A percentile compares a stretch with the other conserved stretches of the same genome.
Evolutionary conservation across 768 basidiomycete genomes (phyloP).

Genomic region (Leccinum truebloodii): DNA sequence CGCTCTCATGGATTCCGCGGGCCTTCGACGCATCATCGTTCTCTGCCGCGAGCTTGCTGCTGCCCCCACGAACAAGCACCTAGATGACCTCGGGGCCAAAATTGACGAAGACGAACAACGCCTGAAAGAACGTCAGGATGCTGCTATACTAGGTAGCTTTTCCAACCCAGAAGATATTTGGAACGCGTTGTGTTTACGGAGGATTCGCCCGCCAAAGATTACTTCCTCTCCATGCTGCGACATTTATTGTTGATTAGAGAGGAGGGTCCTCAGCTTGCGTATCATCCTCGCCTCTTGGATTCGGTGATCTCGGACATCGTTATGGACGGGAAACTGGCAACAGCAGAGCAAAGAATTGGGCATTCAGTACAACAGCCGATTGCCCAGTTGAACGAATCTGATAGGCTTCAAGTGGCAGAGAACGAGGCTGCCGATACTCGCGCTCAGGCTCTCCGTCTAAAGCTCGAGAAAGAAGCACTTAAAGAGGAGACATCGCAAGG

Average conservation of each 20-base stretch:
- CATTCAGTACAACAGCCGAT: conserved; percentile 89
- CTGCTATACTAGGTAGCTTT: conserved; percentile 74
- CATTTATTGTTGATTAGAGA: conserved; percentile 89
- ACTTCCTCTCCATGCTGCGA: conserved; percentile 93
- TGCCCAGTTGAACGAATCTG: conserved; percentile 87
- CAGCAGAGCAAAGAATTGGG: conserved; percentile 83
- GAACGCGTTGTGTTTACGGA: conserved; percentile 74
- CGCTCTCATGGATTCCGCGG: conserved; percentile 86
- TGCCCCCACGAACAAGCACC: conserved; percentile 61
- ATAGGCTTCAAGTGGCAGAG: conserved; percentile 73
- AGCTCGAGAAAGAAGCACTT: conserved; percentile 79
- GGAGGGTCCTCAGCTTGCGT: conserved; percentile 79
- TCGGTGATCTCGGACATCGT: conserved; percentile 88
- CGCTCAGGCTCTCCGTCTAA: conserved; percentile 59
- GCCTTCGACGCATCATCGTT: conserved; percentile 72
- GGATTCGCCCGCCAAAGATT: conserved; percentile 75
- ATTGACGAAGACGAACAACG: conserved; percentile 76
- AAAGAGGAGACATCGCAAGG: conserved; percentile 82
- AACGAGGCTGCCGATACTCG: conserved; percentile 75
- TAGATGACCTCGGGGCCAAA: conserved; percentile 56
- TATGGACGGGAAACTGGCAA: conserved; percentile 84
- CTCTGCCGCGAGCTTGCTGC: conserved; percentile 70
- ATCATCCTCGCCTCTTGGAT: conserved; percentile 91
- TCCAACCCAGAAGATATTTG: conserved; percentile 88
- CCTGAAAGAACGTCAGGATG: conserved; percentile 72